Percentiles rank a stretch among this genome's conserved stretches.
Evolutionary conservation across 371 early-diverging fungal genomes (phyloP).

Genomic region (Parasitella parasitica): DNA sequence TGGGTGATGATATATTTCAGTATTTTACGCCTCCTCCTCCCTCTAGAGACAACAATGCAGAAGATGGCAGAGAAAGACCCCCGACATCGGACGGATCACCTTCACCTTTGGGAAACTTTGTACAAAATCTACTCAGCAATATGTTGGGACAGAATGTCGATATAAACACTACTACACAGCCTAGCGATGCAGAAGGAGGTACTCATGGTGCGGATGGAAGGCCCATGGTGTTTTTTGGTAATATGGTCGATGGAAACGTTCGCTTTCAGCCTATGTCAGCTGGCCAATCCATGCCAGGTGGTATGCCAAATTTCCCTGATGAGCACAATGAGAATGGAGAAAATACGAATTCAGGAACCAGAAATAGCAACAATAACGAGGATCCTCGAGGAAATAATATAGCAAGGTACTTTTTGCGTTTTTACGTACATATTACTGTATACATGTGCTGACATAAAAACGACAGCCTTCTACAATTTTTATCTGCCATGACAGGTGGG

Average conservation of each 20-base stretch:
- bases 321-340: background rate
- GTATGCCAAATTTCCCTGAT: background rate
- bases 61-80: background rate
- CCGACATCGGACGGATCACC: background rate
- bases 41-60: background rate
- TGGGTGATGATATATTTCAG: constrained; percentile 29
- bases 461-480: constrained; percentile 40
- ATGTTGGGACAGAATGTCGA: constrained; percentile 11
- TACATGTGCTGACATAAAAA: background rate
- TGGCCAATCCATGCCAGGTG: constrained; percentile 2
- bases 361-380: background rate
- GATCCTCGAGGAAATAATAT: constrained; percentile 21
- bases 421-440: background rate
- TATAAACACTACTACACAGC: background rate
- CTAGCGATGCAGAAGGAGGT: background rate
- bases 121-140: constrained; percentile 27
- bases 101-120: constrained; percentile 21
- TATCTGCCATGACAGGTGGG: constrained; percentile 36
- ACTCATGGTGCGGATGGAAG: background rate
- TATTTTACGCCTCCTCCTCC: constrained; percentile 16
- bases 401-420: constrained; percentile 16
- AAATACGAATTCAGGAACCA: background rate
- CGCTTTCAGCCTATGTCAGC: constrained; percentile 26
- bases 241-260: constrained; percentile 33
- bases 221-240: constrained; percentile 34